phyloP scores from a whole-genome alignment of 495 filamentous ascomycete genomes.

The Hamigera avellanea region DNA sequence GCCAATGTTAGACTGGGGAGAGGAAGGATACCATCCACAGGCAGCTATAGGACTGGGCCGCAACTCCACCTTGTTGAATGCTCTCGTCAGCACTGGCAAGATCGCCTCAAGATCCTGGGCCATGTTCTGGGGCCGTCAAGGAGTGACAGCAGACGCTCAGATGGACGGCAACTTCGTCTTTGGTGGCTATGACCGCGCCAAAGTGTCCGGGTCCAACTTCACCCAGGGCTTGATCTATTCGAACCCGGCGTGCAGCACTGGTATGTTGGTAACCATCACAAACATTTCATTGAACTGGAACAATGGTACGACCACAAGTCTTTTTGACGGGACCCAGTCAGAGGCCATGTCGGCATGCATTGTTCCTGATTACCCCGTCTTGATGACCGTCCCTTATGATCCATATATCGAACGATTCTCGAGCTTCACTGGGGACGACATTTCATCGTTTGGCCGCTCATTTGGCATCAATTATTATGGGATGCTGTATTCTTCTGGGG shows the following conservation, averaged over 20 bases:
- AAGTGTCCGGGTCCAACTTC: slow-evolving; percentile 17
- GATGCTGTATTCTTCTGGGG: slow-evolving; percentile 2
- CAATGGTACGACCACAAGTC: slow-evolving; percentile 16
- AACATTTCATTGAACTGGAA: slow-evolving; percentile 21
- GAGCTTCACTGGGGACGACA: neutral
- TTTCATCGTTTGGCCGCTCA: slow-evolving; percentile 1
- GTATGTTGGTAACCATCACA: slow-evolving; percentile 21
- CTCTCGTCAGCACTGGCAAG: slow-evolving; percentile 14
- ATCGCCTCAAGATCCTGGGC: slow-evolving; percentile 28
- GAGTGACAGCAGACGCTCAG: slow-evolving; percentile 10
- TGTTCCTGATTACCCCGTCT: neutral
- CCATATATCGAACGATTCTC: neutral
- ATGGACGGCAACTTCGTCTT: slow-evolving; percentile 30
- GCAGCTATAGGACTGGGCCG: slow-evolving; percentile 17
- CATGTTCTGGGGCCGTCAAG: slow-evolving; percentile 29
- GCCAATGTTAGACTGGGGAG: neutral
- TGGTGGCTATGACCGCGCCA: slow-evolving; percentile 33
- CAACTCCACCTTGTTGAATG: slow-evolving; percentile 29
- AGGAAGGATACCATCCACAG: slow-evolving; percentile 4
- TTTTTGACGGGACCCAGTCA: neutral
- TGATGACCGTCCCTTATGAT: neutral
- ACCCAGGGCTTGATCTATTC: slow-evolving; percentile 10
- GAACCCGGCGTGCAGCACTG: slow-evolving; percentile 14
- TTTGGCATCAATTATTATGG: slow-evolving; percentile 12
- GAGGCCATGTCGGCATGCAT: neutral